Percentiles rank a stretch among this genome's conserved stretches.
phyloP scores from a whole-genome alignment of 2,329 filamentous ascomycete genomes.

The Graphium sp. region DNA sequence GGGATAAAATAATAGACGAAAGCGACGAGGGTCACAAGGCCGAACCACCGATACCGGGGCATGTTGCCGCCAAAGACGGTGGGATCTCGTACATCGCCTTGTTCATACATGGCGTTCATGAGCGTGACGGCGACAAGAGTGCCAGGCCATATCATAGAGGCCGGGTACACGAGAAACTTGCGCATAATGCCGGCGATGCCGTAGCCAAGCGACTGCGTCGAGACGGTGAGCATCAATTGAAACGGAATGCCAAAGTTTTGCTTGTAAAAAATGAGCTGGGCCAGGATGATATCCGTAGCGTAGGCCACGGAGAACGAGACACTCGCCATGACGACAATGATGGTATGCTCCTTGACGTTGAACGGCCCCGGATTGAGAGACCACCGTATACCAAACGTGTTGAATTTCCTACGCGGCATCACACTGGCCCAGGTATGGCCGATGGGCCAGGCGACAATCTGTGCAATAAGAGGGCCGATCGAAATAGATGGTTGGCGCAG shows the following conservation, averaged over 20 bases:
- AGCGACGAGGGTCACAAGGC: constrained; percentile 34
- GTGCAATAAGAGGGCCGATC: constrained; percentile 42
- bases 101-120: constrained; percentile 59
- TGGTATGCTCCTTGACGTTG: constrained; percentile 53
- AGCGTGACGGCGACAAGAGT: constrained; percentile 50
- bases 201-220: constrained; percentile 53
- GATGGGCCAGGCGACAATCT: constrained; percentile 47
- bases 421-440: constrained; percentile 42
- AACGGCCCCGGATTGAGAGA: constrained; percentile 52
- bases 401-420: constrained; percentile 31
- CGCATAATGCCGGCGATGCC: constrained; percentile 53
- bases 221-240: constrained; percentile 49
- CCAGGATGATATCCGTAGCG: constrained; percentile 57
- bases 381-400: constrained; percentile 34
- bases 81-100: constrained; percentile 28
- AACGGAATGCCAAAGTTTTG: constrained; percentile 50
- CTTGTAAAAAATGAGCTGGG: constrained; percentile 56
- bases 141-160: constrained; percentile 60
- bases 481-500: constrained; percentile 44
- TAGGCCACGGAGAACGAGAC: constrained; percentile 56
- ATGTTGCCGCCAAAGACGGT: constrained; percentile 45
- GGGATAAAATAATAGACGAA: constrained; percentile 56
- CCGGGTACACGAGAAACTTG: constrained; percentile 43
- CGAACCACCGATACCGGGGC: constrained; percentile 49
- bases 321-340: constrained; percentile 56